phyloP scores from a whole-genome alignment of 192 early-diverging fungal species.

The Oehlia diaphana region DNA sequence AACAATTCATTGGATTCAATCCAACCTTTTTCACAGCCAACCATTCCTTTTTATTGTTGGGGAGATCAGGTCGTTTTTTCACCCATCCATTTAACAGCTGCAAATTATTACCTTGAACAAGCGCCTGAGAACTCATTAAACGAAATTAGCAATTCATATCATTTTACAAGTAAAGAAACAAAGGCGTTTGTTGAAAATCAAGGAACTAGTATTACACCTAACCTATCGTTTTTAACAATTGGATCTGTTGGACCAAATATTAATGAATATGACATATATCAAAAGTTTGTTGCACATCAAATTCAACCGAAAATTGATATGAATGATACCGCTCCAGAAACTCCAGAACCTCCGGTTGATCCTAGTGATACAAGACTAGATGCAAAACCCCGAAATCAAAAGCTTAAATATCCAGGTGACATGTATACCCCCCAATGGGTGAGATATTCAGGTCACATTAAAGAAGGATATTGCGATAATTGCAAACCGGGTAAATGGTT shows the following conservation, averaged over 20 bases:
- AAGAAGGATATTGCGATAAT: conserved; percentile 83
- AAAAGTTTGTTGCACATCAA: neutral
- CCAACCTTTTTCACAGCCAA: neutral
- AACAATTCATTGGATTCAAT: neutral
- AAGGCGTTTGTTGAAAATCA: neutral
- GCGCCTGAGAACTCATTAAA: no score
- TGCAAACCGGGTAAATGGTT: conserved; percentile 84
- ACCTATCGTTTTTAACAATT: neutral
- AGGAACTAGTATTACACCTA: neutral
- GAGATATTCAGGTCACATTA: conserved; percentile 68
- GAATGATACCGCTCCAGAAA: neutral
- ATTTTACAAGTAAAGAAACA: neutral
- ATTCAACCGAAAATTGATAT: neutral
- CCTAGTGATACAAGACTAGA: neutral
- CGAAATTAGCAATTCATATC: no score
- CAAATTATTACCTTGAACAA: neutral
- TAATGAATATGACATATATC: neutral
- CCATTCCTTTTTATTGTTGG: neutral
- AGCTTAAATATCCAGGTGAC: conserved; percentile 68
- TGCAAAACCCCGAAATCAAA: conserved; percentile 55
- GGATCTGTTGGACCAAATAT: neutral
- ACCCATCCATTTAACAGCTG: neutral
- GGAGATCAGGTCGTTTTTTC: neutral
- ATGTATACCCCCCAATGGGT: conserved; percentile 85
- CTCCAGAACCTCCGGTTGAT: neutral